Base-by-base conservation (phyloP, 192 early-diverging fungal genomes). In the Funneliformis geosporum region DNA sequence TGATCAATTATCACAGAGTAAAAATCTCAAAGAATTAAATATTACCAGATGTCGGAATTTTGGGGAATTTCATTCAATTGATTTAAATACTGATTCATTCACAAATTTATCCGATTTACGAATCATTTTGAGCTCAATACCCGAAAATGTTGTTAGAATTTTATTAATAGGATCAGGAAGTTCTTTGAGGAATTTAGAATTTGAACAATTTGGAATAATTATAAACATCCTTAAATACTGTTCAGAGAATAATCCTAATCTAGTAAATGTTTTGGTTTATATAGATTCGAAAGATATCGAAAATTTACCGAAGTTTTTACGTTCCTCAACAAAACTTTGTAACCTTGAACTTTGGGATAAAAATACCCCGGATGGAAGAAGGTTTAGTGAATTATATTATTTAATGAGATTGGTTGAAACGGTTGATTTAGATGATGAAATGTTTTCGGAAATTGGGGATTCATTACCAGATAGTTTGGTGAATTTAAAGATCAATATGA, bases 331-430 rank as follows among this genome's bases (percentile, higher is more conserved):
- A 65, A 33, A 65, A 65, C 28, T 65, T 33, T 16, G 1, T 27
- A 65, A 16, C 14, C 16, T 65, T 65, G 27, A 65, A 65, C 10
- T 65, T 33, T 65, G 64, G 64, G 64, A 65, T 65, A 65, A 33
- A 65, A 65, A 33, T 28, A 33, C 4, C 23, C 12, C 59, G 12
- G 2, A 9, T 12, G n/a, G 28, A 16, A 33, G 28, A 33, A 11
- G 16, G 16, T 60, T 18, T 60, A 16, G 23, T n/a, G 5, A 14
- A 8, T n/a, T 60, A 16, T 60, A 7, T 60, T n/a, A 18, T 12
- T 60, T 60, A 27, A 65, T 33, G 25, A 12, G 5, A 11, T 12
- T 14, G 5, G 5, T 9, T 65, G 27, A 33, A 4, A 65, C 12
- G 2, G 16, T 33, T 28, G 18, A 55, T 16, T 5, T 55, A 18